These are phyloP conservation scores for Metschnikowia picachoensis DNA, from an alignment of 805 yeast genomes.

Conservation along the genomic window DNA sequence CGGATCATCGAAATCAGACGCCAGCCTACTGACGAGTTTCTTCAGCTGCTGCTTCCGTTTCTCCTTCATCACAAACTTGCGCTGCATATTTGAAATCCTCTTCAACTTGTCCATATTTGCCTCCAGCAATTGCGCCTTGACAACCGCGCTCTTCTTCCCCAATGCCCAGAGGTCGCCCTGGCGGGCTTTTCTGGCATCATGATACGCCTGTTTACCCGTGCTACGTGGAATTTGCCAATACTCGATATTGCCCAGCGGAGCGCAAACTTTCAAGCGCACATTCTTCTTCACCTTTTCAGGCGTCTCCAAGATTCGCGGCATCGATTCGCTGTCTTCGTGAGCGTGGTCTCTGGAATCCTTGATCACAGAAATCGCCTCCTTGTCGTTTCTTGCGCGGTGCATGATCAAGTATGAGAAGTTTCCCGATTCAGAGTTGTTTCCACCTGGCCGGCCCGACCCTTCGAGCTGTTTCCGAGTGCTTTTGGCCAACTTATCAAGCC, in stretches of 20 bases:
- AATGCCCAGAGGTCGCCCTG: conserved; percentile 85
- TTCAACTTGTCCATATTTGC: conserved; percentile 32
- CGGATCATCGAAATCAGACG: conserved; percentile 17
- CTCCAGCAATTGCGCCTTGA: conserved; percentile 29
- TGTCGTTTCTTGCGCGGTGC: conserved; percentile 51
- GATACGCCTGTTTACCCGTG: conserved; percentile 67
- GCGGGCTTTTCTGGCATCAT: conserved; percentile 84
- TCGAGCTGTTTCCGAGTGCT: conserved; percentile 34
- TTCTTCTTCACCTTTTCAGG: conserved; percentile 82
- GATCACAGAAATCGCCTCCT: conserved; percentile 36
- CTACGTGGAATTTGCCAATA: conserved; percentile 86
- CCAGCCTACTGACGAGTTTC: conserved; percentile 15
- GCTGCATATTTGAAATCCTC: conserved; percentile 32
- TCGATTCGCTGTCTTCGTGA: conserved; percentile 26
- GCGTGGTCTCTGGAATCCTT: conserved; percentile 33
- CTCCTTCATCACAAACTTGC: conserved; percentile 29
- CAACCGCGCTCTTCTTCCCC: conserved; percentile 33
- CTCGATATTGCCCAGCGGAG: conserved; percentile 75
- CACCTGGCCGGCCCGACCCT: conserved; percentile 78
- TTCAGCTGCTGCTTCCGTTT: conserved; percentile 17
- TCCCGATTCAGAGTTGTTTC: conserved; percentile 67
- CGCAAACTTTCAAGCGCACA: conserved; percentile 74
- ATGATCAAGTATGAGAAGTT: conserved; percentile 71
- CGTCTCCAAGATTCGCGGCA: conserved; percentile 70
- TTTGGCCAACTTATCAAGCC: conserved; percentile 37